Evolutionary conservation across 192 early-diverging fungal species (phyloP).

Genomic region (Podila epigama): DNA sequence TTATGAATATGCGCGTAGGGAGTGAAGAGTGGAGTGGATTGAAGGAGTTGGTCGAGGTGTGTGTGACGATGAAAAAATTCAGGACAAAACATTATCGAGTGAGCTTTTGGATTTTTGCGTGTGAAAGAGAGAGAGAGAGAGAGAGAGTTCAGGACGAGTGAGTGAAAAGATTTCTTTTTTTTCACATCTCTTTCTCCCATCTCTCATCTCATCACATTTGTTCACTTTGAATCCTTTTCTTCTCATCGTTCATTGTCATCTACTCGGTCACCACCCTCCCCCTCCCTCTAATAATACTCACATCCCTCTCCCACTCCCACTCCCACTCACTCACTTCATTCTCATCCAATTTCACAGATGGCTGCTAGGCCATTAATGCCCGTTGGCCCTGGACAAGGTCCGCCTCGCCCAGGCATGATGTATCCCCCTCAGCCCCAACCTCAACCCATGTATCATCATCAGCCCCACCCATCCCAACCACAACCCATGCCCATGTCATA

Average conservation of each 20-base stretch:
- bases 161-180: no score
- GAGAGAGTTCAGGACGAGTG: no score
- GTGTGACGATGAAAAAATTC: no score
- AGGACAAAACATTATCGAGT: no score
- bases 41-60: no score
- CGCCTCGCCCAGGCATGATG: constrained; percentile 29
- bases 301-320: background rate
- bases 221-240: background rate
- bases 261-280: background rate
- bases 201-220: background rate
- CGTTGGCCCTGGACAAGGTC: constrained; percentile 23
- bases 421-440: constrained; percentile 34
- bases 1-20: no score
- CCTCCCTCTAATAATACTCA: background rate
- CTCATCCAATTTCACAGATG: constrained; percentile 7
- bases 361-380: constrained; percentile 42
- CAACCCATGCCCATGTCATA: constrained; percentile 28
- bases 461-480: constrained; percentile 14
- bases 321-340: background rate
- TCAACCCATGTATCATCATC: constrained; percentile 29
- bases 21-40: no score
- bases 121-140: no score
- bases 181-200: constrained; percentile 2
- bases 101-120: no score
- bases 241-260: background rate